Evolutionary conservation across 1,139 yeast species (phyloP), one percentile per base, ranked within the genome.

Genomic region (Hanseniaspora uvarum): DNA sequence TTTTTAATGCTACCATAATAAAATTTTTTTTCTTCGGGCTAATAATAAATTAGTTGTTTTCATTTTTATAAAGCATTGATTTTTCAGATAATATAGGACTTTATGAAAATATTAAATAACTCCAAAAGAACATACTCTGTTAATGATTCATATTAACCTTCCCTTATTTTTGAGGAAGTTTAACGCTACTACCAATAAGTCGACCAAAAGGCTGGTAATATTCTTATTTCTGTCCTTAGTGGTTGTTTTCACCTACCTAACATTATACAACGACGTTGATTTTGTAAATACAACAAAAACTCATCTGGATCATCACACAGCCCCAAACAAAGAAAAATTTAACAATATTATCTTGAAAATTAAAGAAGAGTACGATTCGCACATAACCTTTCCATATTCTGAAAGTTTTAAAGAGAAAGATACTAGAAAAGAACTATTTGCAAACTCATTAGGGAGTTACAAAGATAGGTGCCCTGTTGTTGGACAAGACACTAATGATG

Each of bases 371-470:
- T 49, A 40, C 21, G 41, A 49, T 14, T 46, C 52, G 8, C 18
- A 40, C n/a, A 40, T 49, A 28, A 8, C 43, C 3, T 40, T 33
- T 14, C 52, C 52, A 7, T 41, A 24, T 26, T 30, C 53, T 12
- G 18, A 34, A 21, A 50, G 8, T 19, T 50, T 50, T 36, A 8
- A 18, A 19, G 53, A 50, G 21, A 50, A 43, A 30, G 53, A 50
- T 30, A 50, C 48, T 8, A 40, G 19, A 16, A 24, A 18, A 14
- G 31, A 43, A 21, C n/a, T 50, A 7, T 7, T 24, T 3, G 31
- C 21, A 19, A 28, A 43, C 18, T 41, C 40, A 3, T 37, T 50
- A 21, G 53, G 53, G 19, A 36, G 30, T 7, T 50, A 50, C 23
- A 19, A 38, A 7, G 38, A 50, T 12, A 41, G 24, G 14, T 50